Conservation (phyloP, 2,329 filamentous ascomycete species). For the Colletotrichum sublineola region DNA sequence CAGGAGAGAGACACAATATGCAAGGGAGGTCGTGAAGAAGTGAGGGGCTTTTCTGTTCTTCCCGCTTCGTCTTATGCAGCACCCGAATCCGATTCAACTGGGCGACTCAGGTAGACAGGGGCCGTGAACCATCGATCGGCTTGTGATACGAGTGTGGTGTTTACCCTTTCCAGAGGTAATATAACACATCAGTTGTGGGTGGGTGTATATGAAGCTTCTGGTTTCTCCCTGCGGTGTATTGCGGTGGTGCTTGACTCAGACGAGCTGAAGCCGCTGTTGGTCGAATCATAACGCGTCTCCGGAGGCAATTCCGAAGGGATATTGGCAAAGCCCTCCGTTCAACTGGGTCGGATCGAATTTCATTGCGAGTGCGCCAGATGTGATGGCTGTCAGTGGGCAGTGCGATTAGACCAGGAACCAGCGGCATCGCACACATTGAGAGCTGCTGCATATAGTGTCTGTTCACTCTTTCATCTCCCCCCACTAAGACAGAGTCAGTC, state of each 20-base stretch:
- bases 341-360: constrained; percentile 9
- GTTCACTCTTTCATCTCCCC: neutral
- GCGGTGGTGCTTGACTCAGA: neutral
- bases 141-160: neutral
- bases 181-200: constrained; percentile 1
- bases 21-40: constrained; percentile 26
- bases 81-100: neutral
- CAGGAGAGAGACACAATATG: constrained; percentile 12
- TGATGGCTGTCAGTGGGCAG: neutral
- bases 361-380: neutral
- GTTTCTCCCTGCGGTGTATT: constrained; percentile 20
- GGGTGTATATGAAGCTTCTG: constrained; percentile 3
- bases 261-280: neutral
- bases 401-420: neutral
- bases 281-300: neutral
- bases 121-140: neutral
- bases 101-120: neutral
- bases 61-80: neutral
- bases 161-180: constrained; percentile 9
- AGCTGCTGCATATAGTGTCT: neutral
- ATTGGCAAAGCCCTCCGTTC: neutral
- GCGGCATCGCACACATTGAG: neutral
- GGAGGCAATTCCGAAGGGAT: constrained; percentile 13
- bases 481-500: too few relatives aligned
- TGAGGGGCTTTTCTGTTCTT: constrained; percentile 8